Evolutionary conservation across 2,329 filamentous ascomycete species (phyloP).

Genomic region (Periconia sp.): DNA sequence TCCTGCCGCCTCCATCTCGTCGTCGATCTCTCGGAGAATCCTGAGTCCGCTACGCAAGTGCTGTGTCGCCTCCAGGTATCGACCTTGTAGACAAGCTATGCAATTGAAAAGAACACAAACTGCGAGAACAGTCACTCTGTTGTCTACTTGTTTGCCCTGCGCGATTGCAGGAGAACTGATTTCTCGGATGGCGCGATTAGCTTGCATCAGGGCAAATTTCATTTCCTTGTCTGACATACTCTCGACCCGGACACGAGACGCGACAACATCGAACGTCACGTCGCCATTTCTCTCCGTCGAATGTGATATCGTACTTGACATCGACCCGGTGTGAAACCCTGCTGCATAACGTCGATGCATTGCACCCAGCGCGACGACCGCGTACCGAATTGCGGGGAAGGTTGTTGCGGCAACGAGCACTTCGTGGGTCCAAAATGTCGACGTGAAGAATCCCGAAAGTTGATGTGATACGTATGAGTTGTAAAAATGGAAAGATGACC

Average conservation of each 20-base stretch:
- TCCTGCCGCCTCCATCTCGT: not conserved
- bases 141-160: not conserved
- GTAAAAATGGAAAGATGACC: not conserved
- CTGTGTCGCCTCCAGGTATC: not conserved
- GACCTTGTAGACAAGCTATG: not conserved
- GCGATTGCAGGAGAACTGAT: not conserved
- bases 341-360: slow-evolving; percentile 11
- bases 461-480: not conserved
- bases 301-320: not conserved
- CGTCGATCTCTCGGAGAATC: slow-evolving; percentile 2
- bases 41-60: not conserved
- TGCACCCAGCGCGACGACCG: slow-evolving; percentile 11
- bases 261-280: not conserved
- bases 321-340: not conserved
- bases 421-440: slow-evolving; percentile 9
- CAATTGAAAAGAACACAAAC: not conserved
- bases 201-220: slow-evolving; percentile 11
- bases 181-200: slow-evolving; percentile 12
- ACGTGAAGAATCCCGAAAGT: slow-evolving; percentile 6
- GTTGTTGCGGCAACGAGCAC: slow-evolving; percentile 7
- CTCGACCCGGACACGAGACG: slow-evolving; percentile 2
- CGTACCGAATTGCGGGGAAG: slow-evolving; percentile 12
- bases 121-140: not conserved
- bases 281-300: not conserved
- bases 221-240: slow-evolving; percentile 7